Base-by-base conservation (phyloP, 2,329 filamentous ascomycete genomes). In the Lachnellula subtilissima region DNA sequence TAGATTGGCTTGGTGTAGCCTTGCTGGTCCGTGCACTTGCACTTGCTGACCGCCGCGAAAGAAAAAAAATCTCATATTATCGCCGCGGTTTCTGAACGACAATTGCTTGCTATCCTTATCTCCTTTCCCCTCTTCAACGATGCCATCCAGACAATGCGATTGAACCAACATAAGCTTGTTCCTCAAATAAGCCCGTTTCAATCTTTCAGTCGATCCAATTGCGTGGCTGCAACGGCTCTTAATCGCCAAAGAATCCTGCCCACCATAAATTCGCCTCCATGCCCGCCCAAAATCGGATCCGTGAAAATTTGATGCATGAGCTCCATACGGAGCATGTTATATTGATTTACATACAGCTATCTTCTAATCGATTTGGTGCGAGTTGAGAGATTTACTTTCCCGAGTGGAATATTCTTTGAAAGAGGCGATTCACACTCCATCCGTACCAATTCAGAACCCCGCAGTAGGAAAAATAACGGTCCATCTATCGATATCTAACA, bases 271-370 rank as follows among this genome's bases (percentile, higher is more conserved):
- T 54, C 49, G 59, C 53, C 59, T 56, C 58, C 52, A 64, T 65
- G 63, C 61, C 55, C 53, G 50, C 53, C 52, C 25, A 50, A 40
- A 53, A 54, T 17, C 56, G 39, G 53, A 54, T 12, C 50, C 56
- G 52, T 52, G 43, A 54, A 57, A 52, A 63, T 54, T 51, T 56
- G 47, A 57, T 57, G 19, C 52, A 50, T 60, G 59, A 61, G 57
- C 64, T 66, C 62, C 59, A 59, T 37, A 59, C 28, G 59, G 65
- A 61, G 61, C 59, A 54, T 15, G 51, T 65, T 43, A 59, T 67
- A 52, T 51, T 68, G 36, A 51, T 66, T 25, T 66, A 68, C 56
- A 66, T 61, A 66, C 15, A 39, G 14, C 52, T 50, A 25, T 49
- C 48, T 48, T 53, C 35, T 14, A 56, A 36, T n/a, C 37, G 8